Conservation (phyloP, 176 grass and related monocot genomes). For the Phragmites australis region DNA sequence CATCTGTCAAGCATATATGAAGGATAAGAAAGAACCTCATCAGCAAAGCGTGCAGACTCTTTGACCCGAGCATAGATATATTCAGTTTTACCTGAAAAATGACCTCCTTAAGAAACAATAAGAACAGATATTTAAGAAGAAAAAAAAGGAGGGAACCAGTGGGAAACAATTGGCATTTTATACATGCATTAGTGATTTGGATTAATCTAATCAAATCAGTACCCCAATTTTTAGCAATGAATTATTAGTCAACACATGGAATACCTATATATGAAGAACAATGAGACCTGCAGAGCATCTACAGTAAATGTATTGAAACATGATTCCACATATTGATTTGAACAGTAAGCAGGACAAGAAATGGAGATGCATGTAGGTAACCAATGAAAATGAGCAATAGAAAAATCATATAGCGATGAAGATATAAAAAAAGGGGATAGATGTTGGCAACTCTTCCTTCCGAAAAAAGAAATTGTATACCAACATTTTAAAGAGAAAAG, state of each 20-base stretch:
- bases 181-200: neutral
- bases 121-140: constrained; percentile 28
- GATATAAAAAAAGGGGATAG: neutral
- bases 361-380: neutral
- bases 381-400: neutral
- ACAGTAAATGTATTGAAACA: neutral
- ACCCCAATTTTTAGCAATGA: neutral
- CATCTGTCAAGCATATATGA: constrained; percentile 1
- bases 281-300: neutral
- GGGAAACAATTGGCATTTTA: neutral
- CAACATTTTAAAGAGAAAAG: constrained; percentile 6
- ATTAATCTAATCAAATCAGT: constrained; percentile 5
- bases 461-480: neutral
- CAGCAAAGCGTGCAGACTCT: constrained; percentile 61
- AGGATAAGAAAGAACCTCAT: constrained; percentile 61
- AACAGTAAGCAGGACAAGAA: constrained; percentile 20
- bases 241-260: neutral
- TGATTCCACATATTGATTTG: neutral
- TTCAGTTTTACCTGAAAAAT: constrained; percentile 85
- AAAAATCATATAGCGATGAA: neutral
- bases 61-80: constrained; percentile 81
- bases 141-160: no score
- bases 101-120: constrained; percentile 18
- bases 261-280: constrained; percentile 6
- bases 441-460: constrained; percentile 5